A percentile compares a stretch with the other conserved stretches of the same genome.
phyloP scores from a whole-genome alignment of 2,329 filamentous ascomycete species.

The Fusarium citri region DNA sequence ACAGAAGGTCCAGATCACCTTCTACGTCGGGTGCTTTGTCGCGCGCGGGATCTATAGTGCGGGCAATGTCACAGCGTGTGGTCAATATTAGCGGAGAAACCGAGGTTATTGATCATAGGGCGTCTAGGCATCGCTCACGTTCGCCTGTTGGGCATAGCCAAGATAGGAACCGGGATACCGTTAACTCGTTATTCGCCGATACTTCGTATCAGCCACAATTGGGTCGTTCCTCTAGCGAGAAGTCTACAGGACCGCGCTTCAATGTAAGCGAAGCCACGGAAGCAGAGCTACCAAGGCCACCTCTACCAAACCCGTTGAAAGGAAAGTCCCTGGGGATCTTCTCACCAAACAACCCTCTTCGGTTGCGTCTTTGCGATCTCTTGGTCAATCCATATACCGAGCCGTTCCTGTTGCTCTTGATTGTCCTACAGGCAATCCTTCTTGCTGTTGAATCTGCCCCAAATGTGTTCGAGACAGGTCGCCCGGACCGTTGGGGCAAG shows the following conservation, averaged over 20 bases:
- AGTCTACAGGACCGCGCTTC: slow-evolving; percentile 49
- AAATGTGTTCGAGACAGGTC: slow-evolving; percentile 73
- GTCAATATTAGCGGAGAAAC: slow-evolving; percentile 97
- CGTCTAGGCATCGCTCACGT: slow-evolving; percentile 69
- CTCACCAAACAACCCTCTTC: slow-evolving; percentile 78
- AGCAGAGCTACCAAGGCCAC: slow-evolving; percentile 29
- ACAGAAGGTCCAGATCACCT: slow-evolving; percentile 69
- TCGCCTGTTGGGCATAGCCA: slow-evolving; percentile 61
- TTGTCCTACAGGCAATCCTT: slow-evolving; percentile 88
- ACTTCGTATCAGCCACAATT: slow-evolving; percentile 65
- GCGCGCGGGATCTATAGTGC: slow-evolving; percentile 79
- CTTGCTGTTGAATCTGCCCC: slow-evolving; percentile 84
- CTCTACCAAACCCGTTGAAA: slow-evolving; percentile 76
- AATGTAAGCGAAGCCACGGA: slow-evolving; percentile 33
- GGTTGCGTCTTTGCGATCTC: slow-evolving; percentile 81
- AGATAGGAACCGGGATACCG: slow-evolving; percentile 43
- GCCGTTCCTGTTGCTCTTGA: slow-evolving; percentile 85
- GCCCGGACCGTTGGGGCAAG: slow-evolving; percentile 74
- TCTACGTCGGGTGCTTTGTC: slow-evolving; percentile 73
- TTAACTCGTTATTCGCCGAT: slow-evolving; percentile 56
- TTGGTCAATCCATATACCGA: slow-evolving; percentile 89
- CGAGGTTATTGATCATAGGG: slow-evolving; percentile 80
- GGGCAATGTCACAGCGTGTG: slow-evolving; percentile 94
- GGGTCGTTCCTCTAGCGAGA: slow-evolving; percentile 60
- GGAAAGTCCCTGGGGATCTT: slow-evolving; percentile 91